Conservation (phyloP, 176 grass and related monocot species). For the Aegilops bicornis region DNA sequence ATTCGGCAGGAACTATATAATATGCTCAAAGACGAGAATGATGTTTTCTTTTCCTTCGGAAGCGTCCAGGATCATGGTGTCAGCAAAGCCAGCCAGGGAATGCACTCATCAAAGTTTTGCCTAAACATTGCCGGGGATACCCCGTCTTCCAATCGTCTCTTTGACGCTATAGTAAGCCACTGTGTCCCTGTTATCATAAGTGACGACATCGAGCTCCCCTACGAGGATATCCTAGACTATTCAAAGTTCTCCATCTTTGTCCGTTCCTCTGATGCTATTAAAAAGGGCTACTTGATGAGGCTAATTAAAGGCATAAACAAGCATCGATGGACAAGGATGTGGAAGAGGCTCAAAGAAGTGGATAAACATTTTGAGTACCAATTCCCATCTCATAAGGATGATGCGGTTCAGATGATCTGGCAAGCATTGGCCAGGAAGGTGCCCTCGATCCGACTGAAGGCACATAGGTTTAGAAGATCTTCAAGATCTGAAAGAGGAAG, state of each 20-base stretch:
- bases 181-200: conserved; percentile 85
- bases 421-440: conserved; percentile 66
- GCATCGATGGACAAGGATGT: conserved; percentile 68
- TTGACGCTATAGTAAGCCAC: conserved; percentile 73
- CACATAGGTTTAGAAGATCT: conserved; percentile 61
- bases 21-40: conserved; percentile 74
- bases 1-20: conserved; percentile 81
- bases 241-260: conserved; percentile 88
- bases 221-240: conserved; percentile 73
- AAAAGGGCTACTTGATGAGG: conserved; percentile 62
- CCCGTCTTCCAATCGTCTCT: conserved; percentile 93
- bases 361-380: conserved; percentile 74
- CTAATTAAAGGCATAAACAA: conserved; percentile 51
- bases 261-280: conserved; percentile 59
- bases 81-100: conserved; percentile 73
- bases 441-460: conserved; percentile 50
- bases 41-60: conserved; percentile 74
- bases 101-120: conserved; percentile 84
- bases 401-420: conserved; percentile 91
- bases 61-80: conserved; percentile 83
- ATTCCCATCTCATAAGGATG: conserved; percentile 61
- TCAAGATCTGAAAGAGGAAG: conserved; percentile 40
- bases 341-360: conserved; percentile 72
- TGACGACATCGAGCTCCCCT: conserved; percentile 86
- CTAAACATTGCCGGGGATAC: conserved; percentile 89